Base-by-base conservation (phyloP, 306 rosid species). In the Glycine latifolia region DNA sequence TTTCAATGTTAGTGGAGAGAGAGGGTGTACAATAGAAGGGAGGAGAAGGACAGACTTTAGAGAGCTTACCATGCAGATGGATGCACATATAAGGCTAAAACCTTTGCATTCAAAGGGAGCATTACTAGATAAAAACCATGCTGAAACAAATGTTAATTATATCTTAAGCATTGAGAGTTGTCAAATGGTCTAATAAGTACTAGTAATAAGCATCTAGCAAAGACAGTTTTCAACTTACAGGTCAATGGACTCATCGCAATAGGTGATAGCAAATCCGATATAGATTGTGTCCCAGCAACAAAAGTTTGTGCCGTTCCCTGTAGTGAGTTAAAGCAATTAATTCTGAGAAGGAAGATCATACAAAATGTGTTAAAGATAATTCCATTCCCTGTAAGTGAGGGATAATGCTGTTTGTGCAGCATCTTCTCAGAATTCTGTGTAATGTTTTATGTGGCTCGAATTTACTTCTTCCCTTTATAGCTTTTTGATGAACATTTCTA, bases 31-130 rank as follows among this genome's bases (percentile, higher is more conserved):
- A 80, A 10, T 50, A 50, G 3, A 71, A 12, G 69, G 44, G 62
- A 61, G 52, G 12, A 76, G 41, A 77, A 10, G 0, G 67, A 60
- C 35, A 80, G 14, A 75, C 31, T 56, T 52, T 59, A 62, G 26
- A 62, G 47, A 39, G 46, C 72, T 85, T 76, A 89, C 98, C 94
- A 91, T 86, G 89, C 87, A 76, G 74, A 91, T 39, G 44, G 97
- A 91, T 78, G 94, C 97, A 61, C 90, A 82, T 53, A 94, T 83
- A 14, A 94, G 84, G 91, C 93, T 89, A 76, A 94, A 94, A 70
- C 97, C 98, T 90, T 94, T 94, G 86, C 97, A 94, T 59, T 91
- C 76, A 89, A 94, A 93, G 41, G 98, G 97, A n/a, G 98, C 97
- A 74, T 77, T 72, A 31, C 73, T 68, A n/a, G 98, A 93, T 35